Evolutionary conservation across 2,329 filamentous ascomycete genomes (phyloP), one percentile per base, ranked within the genome.

Genomic region (Aspergillus pseudonomiae): DNA sequence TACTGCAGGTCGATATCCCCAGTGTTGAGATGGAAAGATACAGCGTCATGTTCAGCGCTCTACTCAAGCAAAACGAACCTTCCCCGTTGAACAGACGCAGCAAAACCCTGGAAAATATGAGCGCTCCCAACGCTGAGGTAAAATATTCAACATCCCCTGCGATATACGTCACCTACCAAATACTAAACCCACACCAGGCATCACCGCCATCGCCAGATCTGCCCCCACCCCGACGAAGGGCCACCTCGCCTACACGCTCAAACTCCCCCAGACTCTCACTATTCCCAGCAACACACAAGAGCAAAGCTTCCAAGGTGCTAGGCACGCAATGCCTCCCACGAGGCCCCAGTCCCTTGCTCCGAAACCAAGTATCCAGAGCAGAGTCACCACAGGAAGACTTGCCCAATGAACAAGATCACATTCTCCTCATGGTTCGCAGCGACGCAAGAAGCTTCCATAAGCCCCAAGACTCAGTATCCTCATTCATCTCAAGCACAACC

Each of bases 11-110:
- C 19, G 88, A 94, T 59, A 95, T 97, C 62, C 94, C 94, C 0
- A 86, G 86, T 57, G 85, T 91, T 61, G 88, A 90, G 66, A 84
- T 98, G 84, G 94, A 97, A 75, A 84, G 94, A 56, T 98, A 97
- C 70, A 97, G 93, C 70, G 86, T 97, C 68, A 97, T 97, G 94
- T 97, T 98, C 73, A 88, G 89, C 61, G 86, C 86, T 43, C 83
- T 97, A 7, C 80, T 97, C 30, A 85, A 71, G 39, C 73, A 75
- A 87, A 65, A 75, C 65, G 67, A 73, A 36, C 68, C 73, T 39
- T 70, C 77, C 11, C 65, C 77, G 59, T 68, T 79, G 61, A 71
- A 74, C 57, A 72, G 78, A 61, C 73, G 76, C 50, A 79, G 75
- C 61, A 78, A 70, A 60, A 76, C 75, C 5, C 67, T 80, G 45